phyloP scores from a whole-genome alignment of 2,329 filamentous ascomycete genomes.

The Xylariomycetidae sp. region DNA sequence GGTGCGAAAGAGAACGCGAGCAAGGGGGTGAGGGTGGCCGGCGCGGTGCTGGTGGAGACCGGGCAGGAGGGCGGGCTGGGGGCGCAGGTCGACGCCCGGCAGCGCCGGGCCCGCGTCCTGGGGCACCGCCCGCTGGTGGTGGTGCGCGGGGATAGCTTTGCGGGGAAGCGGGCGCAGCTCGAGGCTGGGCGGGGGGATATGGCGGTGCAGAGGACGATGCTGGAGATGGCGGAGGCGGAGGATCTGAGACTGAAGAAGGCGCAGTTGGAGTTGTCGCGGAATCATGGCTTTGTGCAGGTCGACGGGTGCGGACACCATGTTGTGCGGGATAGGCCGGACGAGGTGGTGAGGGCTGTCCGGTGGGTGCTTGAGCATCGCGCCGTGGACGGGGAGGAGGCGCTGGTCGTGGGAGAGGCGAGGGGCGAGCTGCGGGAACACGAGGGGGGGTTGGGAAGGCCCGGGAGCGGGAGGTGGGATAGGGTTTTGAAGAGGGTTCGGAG shows the following conservation, averaged over 20 bases:
- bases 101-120: conserved; percentile 13
- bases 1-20: not conserved
- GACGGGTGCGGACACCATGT: conserved; percentile 23
- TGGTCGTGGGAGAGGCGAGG: not conserved
- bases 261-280: conserved; percentile 18
- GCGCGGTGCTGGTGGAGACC: conserved; percentile 24
- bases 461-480: conserved; percentile 1
- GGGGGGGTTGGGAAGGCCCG: too few species aligned
- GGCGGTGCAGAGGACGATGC: conserved; percentile 12
- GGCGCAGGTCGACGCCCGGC: conserved; percentile 11
- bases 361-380: conserved; percentile 18
- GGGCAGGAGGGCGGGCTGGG: conserved; percentile 25
- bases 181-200: conserved; percentile 7
- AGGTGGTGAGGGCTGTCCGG: conserved; percentile 18
- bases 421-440: not conserved
- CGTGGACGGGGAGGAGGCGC: conserved; percentile 1
- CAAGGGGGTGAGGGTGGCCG: conserved; percentile 8
- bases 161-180: conserved; percentile 15
- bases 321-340: conserved; percentile 19
- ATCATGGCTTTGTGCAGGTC: conserved; percentile 15
- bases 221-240: conserved; percentile 14
- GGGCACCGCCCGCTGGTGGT: conserved; percentile 20
- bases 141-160: conserved; percentile 18
- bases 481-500: not conserved
- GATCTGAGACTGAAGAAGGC: conserved; percentile 22